Conservation (phyloP, 2,329 filamentous ascomycete species). For the Emmonsiellopsis sp. region DNA sequence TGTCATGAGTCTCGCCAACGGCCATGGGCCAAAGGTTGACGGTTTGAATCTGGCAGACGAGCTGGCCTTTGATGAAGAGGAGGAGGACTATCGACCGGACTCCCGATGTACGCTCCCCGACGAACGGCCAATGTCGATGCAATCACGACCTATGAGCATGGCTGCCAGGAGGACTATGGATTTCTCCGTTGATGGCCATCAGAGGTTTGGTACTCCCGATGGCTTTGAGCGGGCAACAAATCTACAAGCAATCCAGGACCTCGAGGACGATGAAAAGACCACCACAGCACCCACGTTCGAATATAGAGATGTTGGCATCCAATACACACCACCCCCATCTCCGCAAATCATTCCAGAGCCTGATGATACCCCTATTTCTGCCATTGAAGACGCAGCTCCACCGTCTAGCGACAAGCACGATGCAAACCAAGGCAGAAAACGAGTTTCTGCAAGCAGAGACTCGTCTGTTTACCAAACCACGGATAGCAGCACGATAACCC, state of each 20-base stretch:
- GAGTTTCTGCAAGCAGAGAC: slow-evolving; percentile 32
- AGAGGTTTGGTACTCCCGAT: slow-evolving; percentile 18
- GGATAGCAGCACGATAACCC: slow-evolving; percentile 25
- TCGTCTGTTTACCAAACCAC: slow-evolving; percentile 8
- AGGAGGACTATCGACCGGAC: slow-evolving; percentile 55
- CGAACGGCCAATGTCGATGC: slow-evolving; percentile 32
- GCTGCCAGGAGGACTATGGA: slow-evolving; percentile 39
- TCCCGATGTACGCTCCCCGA: slow-evolving; percentile 35
- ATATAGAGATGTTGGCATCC: slow-evolving; percentile 68
- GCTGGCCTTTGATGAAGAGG: slow-evolving; percentile 75
- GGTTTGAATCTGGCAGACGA: slow-evolving; percentile 83
- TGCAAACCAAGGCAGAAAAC: slow-evolving; percentile 64
- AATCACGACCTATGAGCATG: slow-evolving; percentile 26
- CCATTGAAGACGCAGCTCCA: slow-evolving; percentile 3
- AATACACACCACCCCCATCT: slow-evolving; percentile 75
- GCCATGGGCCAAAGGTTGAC: slow-evolving; percentile 47
- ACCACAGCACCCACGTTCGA: slow-evolving; percentile 30
- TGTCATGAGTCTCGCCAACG: slow-evolving; percentile 48
- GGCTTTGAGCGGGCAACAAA: slow-evolving; percentile 5
- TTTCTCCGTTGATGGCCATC: slow-evolving; percentile 28
- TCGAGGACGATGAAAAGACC: slow-evolving; percentile 38
- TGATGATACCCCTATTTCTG: slow-evolving; percentile 5
- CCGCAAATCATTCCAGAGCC: slow-evolving; percentile 35
- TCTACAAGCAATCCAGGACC: slow-evolving; percentile 18
- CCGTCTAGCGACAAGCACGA: slow-evolving; percentile 42